Evolutionary conservation across 2,329 filamentous ascomycete species (phyloP).

Genomic region (Calonectria leucothoes): DNA sequence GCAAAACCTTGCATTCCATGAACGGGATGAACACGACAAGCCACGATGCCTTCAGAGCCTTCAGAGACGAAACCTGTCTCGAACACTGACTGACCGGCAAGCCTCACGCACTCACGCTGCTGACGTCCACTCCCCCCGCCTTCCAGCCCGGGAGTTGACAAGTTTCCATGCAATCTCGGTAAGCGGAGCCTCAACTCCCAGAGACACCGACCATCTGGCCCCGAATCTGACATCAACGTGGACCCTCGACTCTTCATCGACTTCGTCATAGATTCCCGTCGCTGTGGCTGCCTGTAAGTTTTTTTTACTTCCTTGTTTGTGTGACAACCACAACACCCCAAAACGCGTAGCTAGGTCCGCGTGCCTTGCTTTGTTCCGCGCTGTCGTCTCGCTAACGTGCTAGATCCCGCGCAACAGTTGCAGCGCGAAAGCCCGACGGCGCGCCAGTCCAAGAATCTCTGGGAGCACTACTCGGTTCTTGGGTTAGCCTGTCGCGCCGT

Average conservation of each 20-base stretch:
- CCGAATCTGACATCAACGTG: constrained; percentile 22
- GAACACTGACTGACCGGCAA: background rate
- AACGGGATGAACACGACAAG: background rate
- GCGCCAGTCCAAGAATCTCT: background rate
- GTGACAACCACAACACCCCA: background rate
- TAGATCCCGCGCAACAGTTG: constrained; percentile 5
- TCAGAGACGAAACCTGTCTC: background rate
- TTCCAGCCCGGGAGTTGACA: constrained; percentile 17
- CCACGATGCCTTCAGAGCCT: background rate
- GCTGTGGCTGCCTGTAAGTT: background rate
- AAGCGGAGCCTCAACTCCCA: constrained; percentile 26
- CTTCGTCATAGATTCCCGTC: background rate
- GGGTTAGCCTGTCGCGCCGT: constrained; percentile 14
- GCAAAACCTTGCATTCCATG: background rate
- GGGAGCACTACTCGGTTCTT: background rate
- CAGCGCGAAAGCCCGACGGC: background rate
- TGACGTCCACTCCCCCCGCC: background rate
- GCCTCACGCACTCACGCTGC: background rate
- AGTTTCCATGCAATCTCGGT: constrained; percentile 35
- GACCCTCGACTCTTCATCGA: background rate
- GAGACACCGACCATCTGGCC: constrained; percentile 26
- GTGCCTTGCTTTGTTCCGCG: background rate
- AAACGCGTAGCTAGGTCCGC: background rate
- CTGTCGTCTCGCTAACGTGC: background rate
- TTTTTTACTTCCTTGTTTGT: background rate